Base-by-base conservation (phyloP, 441 rosid genomes). In the Geranium incanum region DNA sequence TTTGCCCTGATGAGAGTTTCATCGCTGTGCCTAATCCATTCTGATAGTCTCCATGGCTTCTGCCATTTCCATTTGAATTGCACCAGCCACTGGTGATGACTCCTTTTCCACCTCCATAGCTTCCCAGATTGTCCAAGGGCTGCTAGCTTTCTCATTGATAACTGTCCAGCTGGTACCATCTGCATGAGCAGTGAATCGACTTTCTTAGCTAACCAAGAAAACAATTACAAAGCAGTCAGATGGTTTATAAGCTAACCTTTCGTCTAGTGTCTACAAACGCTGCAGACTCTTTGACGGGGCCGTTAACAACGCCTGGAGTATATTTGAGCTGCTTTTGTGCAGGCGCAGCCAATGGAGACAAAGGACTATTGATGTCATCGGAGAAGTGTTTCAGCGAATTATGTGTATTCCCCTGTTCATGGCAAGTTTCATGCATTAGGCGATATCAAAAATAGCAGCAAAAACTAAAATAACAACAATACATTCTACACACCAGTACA, bases 271-370 rank as follows among this genome's bases (percentile, higher is more conserved):
- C 85, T 41, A 84, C 68, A 77, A 91, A 91, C 71, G 95, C 82
- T 13, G 84, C 89, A 0, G 88, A 79, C 63, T 82, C 94, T 82
- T 78, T 83, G 52, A 79, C 71, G 57, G 87, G 79, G 37, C 91
- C 86, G 67, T 93, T 95, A 39, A 84, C 98, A 78, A 92, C 84
- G 68, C 98, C 97, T 2, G 93, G 97, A 28, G 89, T 85, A 83
- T 87, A 92, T 75, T 92, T 90, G 66, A 92, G 89, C 78, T 95
- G 99, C 80, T 92, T 95, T 80, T 92, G 96, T 43, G 95, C 98
- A 52, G 95, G 95, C 69, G 86, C 86, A 21, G 95, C 72, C 81
- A 87, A 78, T 57, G 95, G 97, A 75, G 94, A 89, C 68, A 83
- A 75, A 39, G 93, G 83, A 70, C 86, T 82, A 67, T 78, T 84